Percentiles rank a stretch among this genome's conserved stretches.
Evolutionary conservation across 257 asterid species (phyloP).

Genomic region (Coffea canephora): DNA sequence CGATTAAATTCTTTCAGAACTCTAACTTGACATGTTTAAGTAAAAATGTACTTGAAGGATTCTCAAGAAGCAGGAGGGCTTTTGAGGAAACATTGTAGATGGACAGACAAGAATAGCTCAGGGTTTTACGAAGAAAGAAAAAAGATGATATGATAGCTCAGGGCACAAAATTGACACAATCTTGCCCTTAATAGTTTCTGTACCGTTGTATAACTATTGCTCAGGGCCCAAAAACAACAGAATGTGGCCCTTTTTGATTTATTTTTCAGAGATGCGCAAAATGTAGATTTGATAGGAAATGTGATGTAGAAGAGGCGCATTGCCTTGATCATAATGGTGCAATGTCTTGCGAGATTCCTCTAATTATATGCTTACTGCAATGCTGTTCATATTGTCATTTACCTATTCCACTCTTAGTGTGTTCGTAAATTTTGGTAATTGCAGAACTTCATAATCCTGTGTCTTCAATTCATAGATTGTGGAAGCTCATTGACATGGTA

Average conservation of each 20-base stretch:
- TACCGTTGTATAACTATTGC: no score
- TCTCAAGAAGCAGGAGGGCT: not conserved
- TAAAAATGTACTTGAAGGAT: not conserved
- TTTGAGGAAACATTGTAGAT: not conserved
- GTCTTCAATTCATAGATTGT: not conserved
- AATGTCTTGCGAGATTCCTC: not conserved
- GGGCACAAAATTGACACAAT: not conserved
- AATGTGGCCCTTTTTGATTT: not conserved
- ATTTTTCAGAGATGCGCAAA: not conserved
- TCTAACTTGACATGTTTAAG: not conserved
- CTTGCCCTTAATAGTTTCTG: not conserved
- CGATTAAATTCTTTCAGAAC: not conserved
- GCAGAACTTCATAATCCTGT: not conserved
- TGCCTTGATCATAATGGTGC: not conserved
- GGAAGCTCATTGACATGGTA: not conserved
- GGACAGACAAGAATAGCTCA: no score
- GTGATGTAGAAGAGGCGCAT: not conserved
- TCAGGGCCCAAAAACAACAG: no score
- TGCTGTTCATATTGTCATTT: no score
- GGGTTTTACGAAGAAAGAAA: no score
- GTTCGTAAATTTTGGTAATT: not conserved
- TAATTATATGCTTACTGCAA: not conserved
- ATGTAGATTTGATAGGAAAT: not conserved
- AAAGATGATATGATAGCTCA: no score
- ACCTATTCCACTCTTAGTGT: not conserved